These are phyloP conservation scores for Sesbania bispinosa DNA, from an alignment of 306 rosid genomes.

Conservation along the genomic window DNA sequence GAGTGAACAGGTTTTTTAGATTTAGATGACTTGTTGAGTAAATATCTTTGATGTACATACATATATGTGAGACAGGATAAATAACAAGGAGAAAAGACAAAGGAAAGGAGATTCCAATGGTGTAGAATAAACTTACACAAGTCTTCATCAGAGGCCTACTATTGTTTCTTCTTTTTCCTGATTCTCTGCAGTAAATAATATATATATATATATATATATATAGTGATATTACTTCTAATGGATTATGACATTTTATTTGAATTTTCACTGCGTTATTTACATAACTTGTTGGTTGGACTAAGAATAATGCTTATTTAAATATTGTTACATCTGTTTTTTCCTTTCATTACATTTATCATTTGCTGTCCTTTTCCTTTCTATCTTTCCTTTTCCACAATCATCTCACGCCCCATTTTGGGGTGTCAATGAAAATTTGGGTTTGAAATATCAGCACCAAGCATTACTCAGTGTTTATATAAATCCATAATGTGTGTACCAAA, in stretches of 20 bases:
- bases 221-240: too few relatives aligned
- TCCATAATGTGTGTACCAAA: background rate
- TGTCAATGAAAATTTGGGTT: too few relatives aligned
- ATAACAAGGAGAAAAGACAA: conserved; percentile 28
- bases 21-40: conserved; percentile 32
- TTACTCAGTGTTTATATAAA: background rate
- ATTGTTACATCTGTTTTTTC: too few relatives aligned
- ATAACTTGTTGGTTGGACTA: too few relatives aligned
- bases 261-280: too few relatives aligned
- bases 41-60: conserved; percentile 41
- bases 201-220: too few relatives aligned
- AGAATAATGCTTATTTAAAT: too few relatives aligned
- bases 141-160: background rate
- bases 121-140: conserved; percentile 16
- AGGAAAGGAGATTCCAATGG: conserved; percentile 27
- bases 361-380: too few relatives aligned
- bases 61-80: conserved; percentile 17
- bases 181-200: too few relatives aligned
- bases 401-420: too few relatives aligned
- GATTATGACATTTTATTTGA: background rate
- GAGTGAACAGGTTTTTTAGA: conserved; percentile 30
- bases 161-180: conserved; percentile 7
- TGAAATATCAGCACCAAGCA: background rate
- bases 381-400: too few relatives aligned
- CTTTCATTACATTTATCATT: too few relatives aligned